Percentiles rank a stretch among this genome's conserved stretches.
These are phyloP conservation scores for Fusarium poae DNA, from an alignment of 2,329 filamentous ascomycete species.

Conservation along the genomic window DNA sequence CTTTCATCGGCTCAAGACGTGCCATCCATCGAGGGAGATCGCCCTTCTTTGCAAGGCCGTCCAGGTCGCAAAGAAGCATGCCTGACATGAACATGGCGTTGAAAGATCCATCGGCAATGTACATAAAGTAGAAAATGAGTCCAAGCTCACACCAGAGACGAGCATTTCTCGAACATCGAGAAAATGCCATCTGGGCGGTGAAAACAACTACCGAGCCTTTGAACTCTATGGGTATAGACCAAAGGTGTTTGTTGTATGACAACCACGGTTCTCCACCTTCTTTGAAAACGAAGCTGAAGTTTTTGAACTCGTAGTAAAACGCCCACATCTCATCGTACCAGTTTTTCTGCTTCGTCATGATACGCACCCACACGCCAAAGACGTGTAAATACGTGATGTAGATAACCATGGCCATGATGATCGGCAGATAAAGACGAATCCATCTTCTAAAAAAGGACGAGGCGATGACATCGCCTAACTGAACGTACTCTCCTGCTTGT, in stretches of 20 bases:
- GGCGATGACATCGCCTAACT: constrained; percentile 59
- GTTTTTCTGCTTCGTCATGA: constrained; percentile 55
- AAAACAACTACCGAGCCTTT: constrained; percentile 74
- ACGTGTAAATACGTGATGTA: constrained; percentile 66
- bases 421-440: constrained; percentile 63
- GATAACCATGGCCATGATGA: constrained; percentile 67
- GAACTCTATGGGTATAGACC: constrained; percentile 75
- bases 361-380: constrained; percentile 61
- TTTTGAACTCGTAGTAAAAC: constrained; percentile 70
- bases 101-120: constrained; percentile 74
- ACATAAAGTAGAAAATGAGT: constrained; percentile 75
- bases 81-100: constrained; percentile 71
- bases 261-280: constrained; percentile 67
- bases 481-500: constrained; percentile 57
- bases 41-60: constrained; percentile 64
- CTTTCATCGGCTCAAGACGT: constrained; percentile 62
- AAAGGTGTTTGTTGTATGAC: constrained; percentile 68
- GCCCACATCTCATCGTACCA: constrained; percentile 64
- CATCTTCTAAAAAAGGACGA: constrained; percentile 64
- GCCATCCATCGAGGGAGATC: constrained; percentile 65
- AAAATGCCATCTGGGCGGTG: constrained; percentile 67
- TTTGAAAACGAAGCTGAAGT: constrained; percentile 76
- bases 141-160: constrained; percentile 66
- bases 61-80: constrained; percentile 73
- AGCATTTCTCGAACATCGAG: constrained; percentile 65